Conservation (phyloP, 2,329 filamentous ascomycete genomes). For the Cercospora beticola region DNA sequence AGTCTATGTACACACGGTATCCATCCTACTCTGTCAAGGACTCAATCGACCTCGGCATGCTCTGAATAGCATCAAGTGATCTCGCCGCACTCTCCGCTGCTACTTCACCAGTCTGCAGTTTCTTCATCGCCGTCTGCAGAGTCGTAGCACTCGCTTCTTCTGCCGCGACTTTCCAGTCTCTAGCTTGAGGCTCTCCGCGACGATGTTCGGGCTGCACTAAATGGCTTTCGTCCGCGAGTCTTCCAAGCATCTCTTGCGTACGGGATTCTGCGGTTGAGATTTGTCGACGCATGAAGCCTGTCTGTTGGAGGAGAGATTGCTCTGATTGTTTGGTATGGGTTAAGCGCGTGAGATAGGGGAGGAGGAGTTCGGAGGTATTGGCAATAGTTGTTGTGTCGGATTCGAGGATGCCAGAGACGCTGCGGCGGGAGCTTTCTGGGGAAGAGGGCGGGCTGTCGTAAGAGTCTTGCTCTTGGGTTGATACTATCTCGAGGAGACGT, state of each 20-base stretch:
- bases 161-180: constrained; percentile 33
- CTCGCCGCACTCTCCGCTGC: constrained; percentile 21
- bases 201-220: constrained; percentile 32
- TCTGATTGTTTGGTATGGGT: constrained; percentile 26
- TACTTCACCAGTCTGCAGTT: constrained; percentile 23
- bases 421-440: constrained; percentile 10
- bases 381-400: constrained; percentile 7
- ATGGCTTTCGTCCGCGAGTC: constrained; percentile 40
- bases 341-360: constrained; percentile 32
- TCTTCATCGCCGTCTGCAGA: constrained; percentile 18
- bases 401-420: constrained; percentile 5
- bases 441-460: constrained; percentile 14
- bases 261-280: constrained; percentile 28
- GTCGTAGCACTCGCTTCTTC: constrained; percentile 24
- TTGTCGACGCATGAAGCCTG: constrained; percentile 31
- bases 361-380: constrained; percentile 23
- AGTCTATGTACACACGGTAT: neutral
- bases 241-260: constrained; percentile 30
- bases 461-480: constrained; percentile 11
- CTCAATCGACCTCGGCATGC: constrained; percentile 22
- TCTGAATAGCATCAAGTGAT: constrained; percentile 22
- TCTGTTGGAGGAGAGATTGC: constrained; percentile 31
- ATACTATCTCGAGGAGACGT: constrained; percentile 27
- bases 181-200: constrained; percentile 25
- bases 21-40: neutral